Base-by-base conservation (phyloP, 2,329 filamentous ascomycete genomes). In the Colletotrichum lini region DNA sequence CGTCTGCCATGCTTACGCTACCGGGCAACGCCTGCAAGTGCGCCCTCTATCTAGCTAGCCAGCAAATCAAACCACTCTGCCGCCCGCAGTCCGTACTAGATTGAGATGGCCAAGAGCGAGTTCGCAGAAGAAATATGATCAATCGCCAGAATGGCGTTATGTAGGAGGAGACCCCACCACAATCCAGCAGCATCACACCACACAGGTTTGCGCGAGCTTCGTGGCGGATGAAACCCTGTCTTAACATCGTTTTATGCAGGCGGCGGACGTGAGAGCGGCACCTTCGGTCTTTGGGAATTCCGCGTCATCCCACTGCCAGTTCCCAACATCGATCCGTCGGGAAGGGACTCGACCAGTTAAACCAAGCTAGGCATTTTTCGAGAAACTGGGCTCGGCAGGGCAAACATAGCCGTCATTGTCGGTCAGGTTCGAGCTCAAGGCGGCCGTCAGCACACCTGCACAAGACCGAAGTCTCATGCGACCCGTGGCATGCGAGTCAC, bases 11-110 rank as follows among this genome's bases (percentile, higher is more conserved):
- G 65, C 65, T 67, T 50, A 68, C 57, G 38, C 65, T 67, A 57
- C 38, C 52, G 65, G 58, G 57, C 68, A 53, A 61, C 67, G 18
- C 44, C 62, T 70, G 62, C 67, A 57, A 54, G 42, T 42, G 47
- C 38, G 26, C 53, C 45, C 30, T 35, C 38, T 61, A 30, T 50
- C 21, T 42, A 49, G 30, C 67, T 44, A 57, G n/a, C 13, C 54
- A 57, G 35, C 54, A 42, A 70, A 70, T 70, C 30, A 70, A 21
- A 61, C 35, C 45, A 30, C 5, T 6, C 47, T 26, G 18, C 21
- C 16, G 16, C 10, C 56, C 54, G 23, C 56, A 26, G 62, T 7
- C 15, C 21, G 40, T 18, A 56, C 62, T 60, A 15, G 30, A 66
- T 66, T 54, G 56, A 61, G 62, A 44, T 45, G 42, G 62, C 67